Percentiles rank a stretch among this genome's conserved stretches.
These are phyloP conservation scores for Tuber melanosporum DNA, from an alignment of 495 filamentous ascomycete species.

Conservation along the genomic window DNA sequence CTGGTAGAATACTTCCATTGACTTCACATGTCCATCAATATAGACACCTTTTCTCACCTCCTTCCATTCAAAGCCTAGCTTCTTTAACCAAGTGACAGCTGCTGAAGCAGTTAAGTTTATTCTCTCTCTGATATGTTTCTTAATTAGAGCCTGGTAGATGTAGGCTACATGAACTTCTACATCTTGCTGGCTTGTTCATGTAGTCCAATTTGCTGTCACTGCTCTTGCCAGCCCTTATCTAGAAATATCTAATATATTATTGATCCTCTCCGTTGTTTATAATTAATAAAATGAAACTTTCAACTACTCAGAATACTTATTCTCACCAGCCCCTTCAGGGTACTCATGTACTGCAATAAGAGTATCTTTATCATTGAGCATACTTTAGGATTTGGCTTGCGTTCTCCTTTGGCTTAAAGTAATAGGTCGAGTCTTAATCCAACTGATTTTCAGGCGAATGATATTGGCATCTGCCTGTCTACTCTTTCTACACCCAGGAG, in stretches of 20 bases:
- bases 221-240: not conserved
- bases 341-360: conserved; percentile 1
- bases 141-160: too few relatives aligned
- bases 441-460: not conserved
- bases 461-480: too few relatives aligned
- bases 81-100: too few relatives aligned
- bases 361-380: not conserved
- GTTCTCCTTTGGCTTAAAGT: not conserved
- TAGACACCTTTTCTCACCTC: too few relatives aligned
- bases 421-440: not conserved
- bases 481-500: too few relatives aligned
- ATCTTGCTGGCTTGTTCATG: too few relatives aligned
- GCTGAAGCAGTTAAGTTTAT: too few relatives aligned
- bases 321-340: not conserved
- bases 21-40: too few relatives aligned
- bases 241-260: not conserved
- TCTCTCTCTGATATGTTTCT: too few relatives aligned
- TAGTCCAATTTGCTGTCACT: not conserved
- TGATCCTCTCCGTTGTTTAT: not conserved
- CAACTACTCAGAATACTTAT: not conserved
- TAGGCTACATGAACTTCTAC: too few relatives aligned
- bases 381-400: not conserved
- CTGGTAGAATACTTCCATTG: too few relatives aligned
- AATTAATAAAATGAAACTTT: not conserved
- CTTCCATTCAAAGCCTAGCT: too few relatives aligned